Base-by-base conservation (phyloP, 202 grass and related monocot genomes). In the Alloteropsis angusta region DNA sequence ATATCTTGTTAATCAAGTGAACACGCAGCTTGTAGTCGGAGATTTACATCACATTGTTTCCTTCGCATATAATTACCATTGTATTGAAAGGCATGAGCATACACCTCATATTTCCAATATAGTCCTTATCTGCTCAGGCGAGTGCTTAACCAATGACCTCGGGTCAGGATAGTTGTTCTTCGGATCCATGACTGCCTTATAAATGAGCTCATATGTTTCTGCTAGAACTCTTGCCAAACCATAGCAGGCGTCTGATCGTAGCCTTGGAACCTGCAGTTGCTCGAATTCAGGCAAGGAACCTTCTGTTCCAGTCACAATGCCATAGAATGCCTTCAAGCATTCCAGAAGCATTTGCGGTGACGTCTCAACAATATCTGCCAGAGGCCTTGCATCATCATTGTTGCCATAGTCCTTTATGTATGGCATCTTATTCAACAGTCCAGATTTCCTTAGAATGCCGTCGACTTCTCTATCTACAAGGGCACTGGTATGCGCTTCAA, bases 201-300 rank as follows among this genome's bases (percentile, higher is more conserved):
- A 91, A 56, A 98, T 80, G 53, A 95, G 84, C 59, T 91, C 88
- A 76, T 99, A 93, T 56, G 75, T 82, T 85, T 84, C 92, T 45
- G 89, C 87, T 39, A 95, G 81, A 55, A 76, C 82, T 83, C 84
- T 93, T 49, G 92, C 96, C 79, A 96, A 60, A 76, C 86, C 70
- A 21, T 64, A 79, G 25, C 85, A 82, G 1, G 96, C 96, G 53
- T 93, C 92, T 55, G 89, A 93, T 43, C 92, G 87, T 75, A 99
- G 69, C 68, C 82, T 82, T 56, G 92, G 96, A 57, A 91, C 82
- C 81, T 99, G 96, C 76, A 99, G 65, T 69, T 89, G 96, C 84
- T 89, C 96, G 80, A 95, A 96, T 73, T 99, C 96, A 50, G 96
- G 96, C 68, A 99, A 83, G 12, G 92, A 93, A 21, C 96, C 92